Evolutionary conservation across 768 basidiomycete species (phyloP).

Genomic region (Naganishia randhawae): DNA sequence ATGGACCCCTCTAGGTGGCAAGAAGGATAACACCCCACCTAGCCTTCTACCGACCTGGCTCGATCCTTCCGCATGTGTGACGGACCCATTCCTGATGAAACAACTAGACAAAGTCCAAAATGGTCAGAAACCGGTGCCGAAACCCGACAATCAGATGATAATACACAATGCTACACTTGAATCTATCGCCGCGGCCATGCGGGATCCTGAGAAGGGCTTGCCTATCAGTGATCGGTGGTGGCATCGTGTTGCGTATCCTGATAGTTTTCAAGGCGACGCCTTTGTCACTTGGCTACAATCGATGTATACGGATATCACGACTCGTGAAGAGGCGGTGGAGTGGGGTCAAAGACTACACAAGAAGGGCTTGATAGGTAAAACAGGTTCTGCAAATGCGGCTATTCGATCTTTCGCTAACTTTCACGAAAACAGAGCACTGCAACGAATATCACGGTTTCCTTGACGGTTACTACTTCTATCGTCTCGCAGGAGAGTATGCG

Average conservation of each 20-base stretch:
- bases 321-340: constrained; percentile 71
- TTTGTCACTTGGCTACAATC: constrained; percentile 89
- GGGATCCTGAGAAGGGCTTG: constrained; percentile 70
- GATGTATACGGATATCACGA: constrained; percentile 82
- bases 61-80: constrained; percentile 70
- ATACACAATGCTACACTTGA: constrained; percentile 54
- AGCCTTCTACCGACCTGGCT: constrained; percentile 81
- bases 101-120: constrained; percentile 73
- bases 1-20: constrained; percentile 68
- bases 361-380: constrained; percentile 65
- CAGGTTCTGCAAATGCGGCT: not conserved
- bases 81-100: constrained; percentile 72
- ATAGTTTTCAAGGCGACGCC: constrained; percentile 83
- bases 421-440: constrained; percentile 61
- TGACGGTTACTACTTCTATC: constrained; percentile 89
- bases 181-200: constrained; percentile 75
- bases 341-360: constrained; percentile 73
- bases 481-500: constrained; percentile 70
- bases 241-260: constrained; percentile 69
- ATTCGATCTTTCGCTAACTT: not conserved
- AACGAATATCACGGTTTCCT: constrained; percentile 73
- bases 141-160: constrained; percentile 34
- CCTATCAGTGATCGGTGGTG: constrained; percentile 80
- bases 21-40: constrained; percentile 57
- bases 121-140: constrained; percentile 1